Conservation (phyloP, 2,329 filamentous ascomycete species). For the Botrytis deweyae region DNA sequence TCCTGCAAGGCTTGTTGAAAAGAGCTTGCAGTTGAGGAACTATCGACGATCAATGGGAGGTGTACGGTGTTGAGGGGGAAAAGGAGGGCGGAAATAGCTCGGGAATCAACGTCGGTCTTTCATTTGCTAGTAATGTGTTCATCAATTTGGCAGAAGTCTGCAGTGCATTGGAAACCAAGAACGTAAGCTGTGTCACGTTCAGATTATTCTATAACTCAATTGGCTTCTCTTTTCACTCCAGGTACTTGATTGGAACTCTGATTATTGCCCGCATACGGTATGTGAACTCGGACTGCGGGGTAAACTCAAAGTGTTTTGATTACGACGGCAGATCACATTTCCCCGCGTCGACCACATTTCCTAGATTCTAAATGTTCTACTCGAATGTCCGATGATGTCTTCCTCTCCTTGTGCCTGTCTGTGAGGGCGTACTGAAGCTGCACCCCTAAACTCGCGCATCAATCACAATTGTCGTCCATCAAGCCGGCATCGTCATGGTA, state of each 20-base stretch:
- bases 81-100: neutral
- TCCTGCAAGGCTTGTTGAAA: neutral
- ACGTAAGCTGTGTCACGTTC: neutral
- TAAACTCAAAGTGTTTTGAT: neutral
- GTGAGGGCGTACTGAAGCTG: neutral
- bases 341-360: neutral
- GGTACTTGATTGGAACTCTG: neutral
- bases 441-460: slow-evolving; percentile 1
- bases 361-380: no score
- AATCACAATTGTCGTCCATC: neutral
- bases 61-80: neutral
- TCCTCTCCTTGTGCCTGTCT: neutral
- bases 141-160: slow-evolving; percentile 3
- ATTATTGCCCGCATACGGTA: neutral
- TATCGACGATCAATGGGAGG: neutral
- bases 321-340: neutral
- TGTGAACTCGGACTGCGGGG: slow-evolving; percentile 7
- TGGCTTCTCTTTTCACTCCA: neutral
- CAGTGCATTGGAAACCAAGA: neutral
- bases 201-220: neutral
- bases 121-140: neutral
- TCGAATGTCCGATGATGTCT: neutral
- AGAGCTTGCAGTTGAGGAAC: neutral
- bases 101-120: neutral
- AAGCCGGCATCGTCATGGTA: neutral